Base-by-base conservation (phyloP, 306 rosid species). In the Biancaea sappan region DNA sequence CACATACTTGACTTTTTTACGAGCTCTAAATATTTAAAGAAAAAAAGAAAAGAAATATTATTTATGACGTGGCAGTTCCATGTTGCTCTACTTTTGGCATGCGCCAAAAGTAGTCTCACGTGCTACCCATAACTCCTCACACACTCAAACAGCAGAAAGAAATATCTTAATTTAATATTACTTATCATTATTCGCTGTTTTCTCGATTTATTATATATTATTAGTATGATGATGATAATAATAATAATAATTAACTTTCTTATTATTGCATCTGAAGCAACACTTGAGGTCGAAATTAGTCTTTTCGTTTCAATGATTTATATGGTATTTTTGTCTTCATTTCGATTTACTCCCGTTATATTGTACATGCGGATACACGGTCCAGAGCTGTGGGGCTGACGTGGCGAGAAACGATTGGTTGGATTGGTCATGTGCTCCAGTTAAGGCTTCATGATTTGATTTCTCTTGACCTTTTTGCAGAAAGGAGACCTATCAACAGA, bases 51-150 rank as follows among this genome's bases (percentile, higher is more conserved):
- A 12, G 62, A 44, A 65, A 48, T 66, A 66, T 8, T 25, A 25
- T 26, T 53, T 26, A 75, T 50, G 79, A 75, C 54, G 81, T 71
- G 80, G 60, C 75, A 78, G 76, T 75, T 77, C 44, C 78, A 69
- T 63, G 80, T 75, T 79, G 62, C 38, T 53, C 22, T 76, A 84
- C 92, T 90, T 88, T 90, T 79, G 85, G 92, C 98, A 90, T 86
- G 98, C 96, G 96, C 62, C 65, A 85, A 92, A 92, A 92, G 94
- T 46, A 74, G 77, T 71, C 77, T 87, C 96, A 87, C 96, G 90
- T 90, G 96, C 86, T 82, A 63, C 79, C 92, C 91, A 90, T 61
- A 31, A 67, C 61, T 9, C 46, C 61, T 40, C 47, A 35, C 32
- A 24, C 61, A 43, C n/a, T n/a, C n/a, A n/a, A n/a, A n/a, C n/a